Evolutionary conservation across 2,329 filamentous ascomycete genomes (phyloP).

Genomic region (Cordyceps tenuipes): DNA sequence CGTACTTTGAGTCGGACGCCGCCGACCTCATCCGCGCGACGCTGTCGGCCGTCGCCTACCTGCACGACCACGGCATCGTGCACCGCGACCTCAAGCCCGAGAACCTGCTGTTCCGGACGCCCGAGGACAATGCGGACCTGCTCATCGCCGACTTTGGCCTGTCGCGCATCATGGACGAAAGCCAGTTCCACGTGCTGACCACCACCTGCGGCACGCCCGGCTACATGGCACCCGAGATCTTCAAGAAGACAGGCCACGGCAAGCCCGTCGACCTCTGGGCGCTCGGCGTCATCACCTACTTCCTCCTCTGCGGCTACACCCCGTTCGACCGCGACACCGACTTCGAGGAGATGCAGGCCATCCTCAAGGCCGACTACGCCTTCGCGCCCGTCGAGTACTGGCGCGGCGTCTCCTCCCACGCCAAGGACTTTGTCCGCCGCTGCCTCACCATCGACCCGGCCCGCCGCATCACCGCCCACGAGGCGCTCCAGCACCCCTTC

Average conservation of each 20-base stretch:
- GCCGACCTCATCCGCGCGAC: conserved; percentile 92
- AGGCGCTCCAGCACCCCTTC: conserved; percentile 59
- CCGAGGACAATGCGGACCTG: conserved; percentile 94
- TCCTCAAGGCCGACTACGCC: conserved; percentile 90
- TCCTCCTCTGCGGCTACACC: conserved; percentile 94
- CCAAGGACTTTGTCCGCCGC: conserved; percentile 84
- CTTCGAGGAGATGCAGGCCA: conserved; percentile 98
- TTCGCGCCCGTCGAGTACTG: conserved; percentile 95
- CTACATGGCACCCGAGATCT: conserved; percentile 99
- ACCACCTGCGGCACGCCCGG: conserved; percentile 96
- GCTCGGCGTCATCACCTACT: conserved; percentile 97
- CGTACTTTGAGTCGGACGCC: conserved; percentile 95
- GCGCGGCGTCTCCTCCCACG: conserved; percentile 78
- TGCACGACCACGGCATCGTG: conserved; percentile 97
- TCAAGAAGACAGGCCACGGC: conserved; percentile 96
- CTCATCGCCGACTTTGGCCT: conserved; percentile 96
- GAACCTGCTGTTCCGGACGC: conserved; percentile 91
- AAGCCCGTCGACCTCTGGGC: conserved; percentile 99
- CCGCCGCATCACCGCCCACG: conserved; percentile 84
- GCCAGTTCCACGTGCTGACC: conserved; percentile 94
- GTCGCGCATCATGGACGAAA: conserved; percentile 96
- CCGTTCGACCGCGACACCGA: conserved; percentile 97
- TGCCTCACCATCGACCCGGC: conserved; percentile 87
- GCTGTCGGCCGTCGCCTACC: conserved; percentile 92
- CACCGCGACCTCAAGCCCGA: conserved; percentile 97